Evolutionary conservation across 805 yeast species (phyloP).

Genomic region (Nakazawaea wyomingensis): DNA sequence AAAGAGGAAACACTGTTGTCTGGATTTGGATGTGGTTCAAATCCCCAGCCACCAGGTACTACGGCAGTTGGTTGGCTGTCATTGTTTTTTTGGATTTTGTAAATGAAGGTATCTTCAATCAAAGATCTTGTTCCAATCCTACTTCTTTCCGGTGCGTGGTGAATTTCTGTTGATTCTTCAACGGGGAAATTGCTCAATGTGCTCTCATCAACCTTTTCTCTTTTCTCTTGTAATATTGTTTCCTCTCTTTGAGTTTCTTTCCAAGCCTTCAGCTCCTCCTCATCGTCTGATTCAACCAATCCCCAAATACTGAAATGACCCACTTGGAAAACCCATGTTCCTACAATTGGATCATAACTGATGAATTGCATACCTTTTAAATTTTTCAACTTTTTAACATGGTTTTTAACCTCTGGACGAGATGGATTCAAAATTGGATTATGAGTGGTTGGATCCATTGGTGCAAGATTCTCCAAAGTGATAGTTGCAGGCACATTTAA

Average conservation of each 20-base stretch:
- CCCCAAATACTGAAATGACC: conserved; percentile 97
- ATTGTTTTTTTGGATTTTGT: conserved; percentile 26
- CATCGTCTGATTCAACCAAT: conserved; percentile 60
- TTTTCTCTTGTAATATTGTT: conserved; percentile 17
- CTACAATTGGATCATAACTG: conserved; percentile 70
- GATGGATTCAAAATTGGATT: conserved; percentile 24
- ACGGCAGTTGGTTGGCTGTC: conserved; percentile 14
- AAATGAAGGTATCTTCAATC: conserved; percentile 24
- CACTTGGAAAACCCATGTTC: conserved; percentile 76
- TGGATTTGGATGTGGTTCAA: conserved; percentile 7
- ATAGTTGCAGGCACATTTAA: conserved; percentile 74
- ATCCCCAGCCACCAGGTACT: conserved; percentile 29
- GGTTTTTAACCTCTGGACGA: conserved; percentile 38
- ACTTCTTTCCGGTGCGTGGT: conserved; percentile 3
- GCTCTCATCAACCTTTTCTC: conserved; percentile 15
- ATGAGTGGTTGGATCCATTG: conserved; percentile 29
- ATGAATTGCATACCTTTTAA: conserved; percentile 72
- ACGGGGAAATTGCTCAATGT: conserved; percentile 15
- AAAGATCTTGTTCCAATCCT: conserved; percentile 13
- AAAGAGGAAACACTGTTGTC: conserved; percentile 9
- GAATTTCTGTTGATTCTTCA: conserved; percentile 14
- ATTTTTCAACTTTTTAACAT: conserved; percentile 45
- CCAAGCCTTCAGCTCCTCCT: conserved; percentile 44
- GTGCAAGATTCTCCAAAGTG: conserved; percentile 57
- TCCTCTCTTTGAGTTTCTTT: conserved; percentile 25